Percentiles rank a stretch among this genome's conserved stretches.
phyloP scores from a whole-genome alignment of 129 eudicot species.

The Helichrysum umbraculigerum region DNA sequence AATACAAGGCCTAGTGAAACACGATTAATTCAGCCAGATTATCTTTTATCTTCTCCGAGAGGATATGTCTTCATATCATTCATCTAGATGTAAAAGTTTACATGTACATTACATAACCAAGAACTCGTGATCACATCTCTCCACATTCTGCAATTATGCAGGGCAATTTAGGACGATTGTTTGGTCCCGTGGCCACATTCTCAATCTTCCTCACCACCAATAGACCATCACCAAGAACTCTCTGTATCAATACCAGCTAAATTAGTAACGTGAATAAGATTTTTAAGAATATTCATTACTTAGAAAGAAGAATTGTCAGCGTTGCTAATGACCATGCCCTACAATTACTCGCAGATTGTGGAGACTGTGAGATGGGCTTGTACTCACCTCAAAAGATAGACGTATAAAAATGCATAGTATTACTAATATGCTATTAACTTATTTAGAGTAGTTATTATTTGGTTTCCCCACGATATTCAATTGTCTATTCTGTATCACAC shows the following conservation, averaged over 20 bases:
- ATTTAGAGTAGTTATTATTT: background rate
- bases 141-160: conserved; percentile 90
- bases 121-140: conserved; percentile 57
- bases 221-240: conserved; percentile 94
- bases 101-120: background rate
- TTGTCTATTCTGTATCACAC: background rate
- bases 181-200: conserved; percentile 83
- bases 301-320: background rate
- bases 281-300: background rate
- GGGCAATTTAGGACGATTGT: conserved; percentile 82
- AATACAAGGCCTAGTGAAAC: too few species aligned
- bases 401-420: background rate
- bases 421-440: background rate
- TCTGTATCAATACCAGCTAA: conserved; percentile 48
- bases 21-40: background rate
- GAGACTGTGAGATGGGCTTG: too few species aligned
- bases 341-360: too few species aligned
- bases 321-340: too few species aligned
- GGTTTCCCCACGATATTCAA: background rate
- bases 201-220: conserved; percentile 88
- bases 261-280: background rate
- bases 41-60: background rate
- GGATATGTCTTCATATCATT: background rate
- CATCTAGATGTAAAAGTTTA: background rate
- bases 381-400: background rate